Evolutionary conservation across 192 early-diverging fungal species (phyloP).

Genomic region (Backusella morwellensis): DNA sequence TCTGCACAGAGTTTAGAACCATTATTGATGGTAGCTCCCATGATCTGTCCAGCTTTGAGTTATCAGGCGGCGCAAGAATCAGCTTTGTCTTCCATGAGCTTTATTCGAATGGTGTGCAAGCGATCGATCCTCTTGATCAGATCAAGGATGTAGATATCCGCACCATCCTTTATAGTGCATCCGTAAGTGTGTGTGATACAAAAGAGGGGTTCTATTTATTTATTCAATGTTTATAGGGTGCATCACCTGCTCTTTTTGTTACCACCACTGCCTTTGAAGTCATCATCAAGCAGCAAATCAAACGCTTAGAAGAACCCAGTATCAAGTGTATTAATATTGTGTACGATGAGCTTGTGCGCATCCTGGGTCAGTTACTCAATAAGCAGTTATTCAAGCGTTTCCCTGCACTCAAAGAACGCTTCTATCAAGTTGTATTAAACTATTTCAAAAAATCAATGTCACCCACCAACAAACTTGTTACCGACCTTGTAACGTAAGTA

Average conservation of each 20-base stretch:
- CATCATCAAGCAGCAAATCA: constrained; percentile 99
- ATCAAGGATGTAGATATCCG: constrained; percentile 99
- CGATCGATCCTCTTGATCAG: constrained; percentile 98
- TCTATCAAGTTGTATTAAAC: constrained; percentile 89
- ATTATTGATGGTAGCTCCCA: constrained; percentile 95
- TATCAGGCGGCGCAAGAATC: constrained; percentile 98
- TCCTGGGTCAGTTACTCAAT: constrained; percentile 86
- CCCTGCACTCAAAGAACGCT: constrained; percentile 89
- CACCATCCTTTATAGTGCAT: constrained; percentile 97
- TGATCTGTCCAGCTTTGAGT: constrained; percentile 92
- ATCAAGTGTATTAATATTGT: constrained; percentile 94
- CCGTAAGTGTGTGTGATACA: constrained; percentile 42
- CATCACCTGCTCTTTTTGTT: constrained; percentile 96
- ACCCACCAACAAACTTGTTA: constrained; percentile 94
- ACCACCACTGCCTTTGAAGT: constrained; percentile 97
- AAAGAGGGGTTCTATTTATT: background rate
- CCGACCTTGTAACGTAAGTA: constrained; percentile 82
- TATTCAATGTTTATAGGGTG: constrained; percentile 55
- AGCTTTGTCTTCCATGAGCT: constrained; percentile 99
- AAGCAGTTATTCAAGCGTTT: constrained; percentile 97
- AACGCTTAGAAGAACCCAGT: constrained; percentile 95
- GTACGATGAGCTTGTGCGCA: constrained; percentile 97
- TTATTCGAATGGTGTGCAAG: constrained; percentile 85
- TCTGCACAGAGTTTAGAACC: constrained; percentile 95
- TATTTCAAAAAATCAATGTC: constrained; percentile 90